Base-by-base conservation (phyloP, 2,329 filamentous ascomycete species). In the Alternaria consortialis region DNA sequence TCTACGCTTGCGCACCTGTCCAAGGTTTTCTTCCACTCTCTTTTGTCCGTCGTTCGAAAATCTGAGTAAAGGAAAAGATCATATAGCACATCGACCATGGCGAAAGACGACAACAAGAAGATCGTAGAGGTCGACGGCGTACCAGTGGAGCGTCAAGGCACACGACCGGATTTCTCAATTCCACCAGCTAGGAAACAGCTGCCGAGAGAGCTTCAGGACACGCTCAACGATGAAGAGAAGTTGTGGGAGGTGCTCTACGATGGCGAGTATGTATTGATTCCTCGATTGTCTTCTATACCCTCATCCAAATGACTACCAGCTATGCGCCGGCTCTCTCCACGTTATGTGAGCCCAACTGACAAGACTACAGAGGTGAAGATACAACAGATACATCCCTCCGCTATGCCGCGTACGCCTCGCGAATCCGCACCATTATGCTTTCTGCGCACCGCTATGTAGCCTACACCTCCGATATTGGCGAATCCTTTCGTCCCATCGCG, bases 401-500 rank as follows among this genome's bases (percentile, higher is more conserved):
- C 74, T 99, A 98, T 81, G 94, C 94, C 58, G 95, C 91, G 69
- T 99, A 99, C 81, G 92, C 93, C 48, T 88, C 90, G 62, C 90
- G 95, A 50, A 82, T 95, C 64, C 89, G 92, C 63, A 97, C 94
- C 7, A 91, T 98, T 68, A 88, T 99, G 73, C 84, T 94, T 69
- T 93, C 91, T 15, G 94, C 94, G 4, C 95, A 98, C 74, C 90
- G 95, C 73, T 99, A 99, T 75, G 93, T 99, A 50, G 95, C 95
- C 58, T 99, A 99, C 79, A 98, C 95, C 0, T 94, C 90, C 20
- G 94, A 98, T 74, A 94, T 99, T 66, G 95, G 95, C 77, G 95
- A 99, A 80, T 96, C 92, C 0, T 99, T 99, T 81, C 88, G 95
- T 2, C 95, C 95, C 0, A 86, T 99, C 39, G 94, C 94, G 4